phyloP scores from a whole-genome alignment of 139 green algal species.

The Edaphochlamys debaryana region DNA sequence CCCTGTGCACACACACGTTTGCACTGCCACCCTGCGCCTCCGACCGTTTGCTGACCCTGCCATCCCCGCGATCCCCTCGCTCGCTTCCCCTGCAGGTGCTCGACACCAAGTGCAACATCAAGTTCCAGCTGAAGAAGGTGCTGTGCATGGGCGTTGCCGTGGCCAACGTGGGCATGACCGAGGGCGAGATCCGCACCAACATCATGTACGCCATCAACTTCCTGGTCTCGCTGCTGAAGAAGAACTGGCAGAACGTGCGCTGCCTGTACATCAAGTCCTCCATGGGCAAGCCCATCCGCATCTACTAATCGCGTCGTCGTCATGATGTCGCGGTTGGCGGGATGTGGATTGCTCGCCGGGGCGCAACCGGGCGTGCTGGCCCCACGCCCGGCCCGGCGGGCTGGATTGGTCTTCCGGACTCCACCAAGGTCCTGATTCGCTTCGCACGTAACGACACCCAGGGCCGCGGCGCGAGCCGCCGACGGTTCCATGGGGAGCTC shows the following conservation, averaged over 20 bases:
- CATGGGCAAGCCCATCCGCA: slow-evolving; percentile 95
- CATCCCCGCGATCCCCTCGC: too few species aligned
- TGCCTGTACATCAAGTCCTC: slow-evolving; percentile 97
- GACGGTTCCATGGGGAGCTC: slow-evolving; percentile 29
- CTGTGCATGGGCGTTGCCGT: slow-evolving; percentile 98
- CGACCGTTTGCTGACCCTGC: too few species aligned
- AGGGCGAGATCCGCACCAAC: slow-evolving; percentile 88
- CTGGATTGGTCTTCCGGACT: background rate
- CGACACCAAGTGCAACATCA: slow-evolving; percentile 94
- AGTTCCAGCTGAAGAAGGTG: slow-evolving; percentile 99
- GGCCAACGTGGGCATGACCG: slow-evolving; percentile 92
- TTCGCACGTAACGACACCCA: slow-evolving; percentile 55
- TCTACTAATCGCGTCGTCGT: slow-evolving; percentile 98
- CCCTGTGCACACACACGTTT: too few species aligned
- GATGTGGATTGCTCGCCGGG: too few species aligned
- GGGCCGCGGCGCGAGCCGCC: background rate
- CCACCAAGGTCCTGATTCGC: background rate
- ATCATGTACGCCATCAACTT: slow-evolving; percentile 95
- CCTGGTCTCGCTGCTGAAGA: slow-evolving; percentile 99
- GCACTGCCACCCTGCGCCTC: too few species aligned
- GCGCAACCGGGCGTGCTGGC: slow-evolving; percentile 1
- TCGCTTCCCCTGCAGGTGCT: slow-evolving; percentile 81
- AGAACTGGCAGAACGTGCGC: slow-evolving; percentile 99
- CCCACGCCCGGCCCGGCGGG: slow-evolving; percentile 5
- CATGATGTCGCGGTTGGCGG: too few species aligned